Evolutionary conservation across 2,329 filamentous ascomycete genomes (phyloP).

Genomic region (Colletotrichum chlorophyti): DNA sequence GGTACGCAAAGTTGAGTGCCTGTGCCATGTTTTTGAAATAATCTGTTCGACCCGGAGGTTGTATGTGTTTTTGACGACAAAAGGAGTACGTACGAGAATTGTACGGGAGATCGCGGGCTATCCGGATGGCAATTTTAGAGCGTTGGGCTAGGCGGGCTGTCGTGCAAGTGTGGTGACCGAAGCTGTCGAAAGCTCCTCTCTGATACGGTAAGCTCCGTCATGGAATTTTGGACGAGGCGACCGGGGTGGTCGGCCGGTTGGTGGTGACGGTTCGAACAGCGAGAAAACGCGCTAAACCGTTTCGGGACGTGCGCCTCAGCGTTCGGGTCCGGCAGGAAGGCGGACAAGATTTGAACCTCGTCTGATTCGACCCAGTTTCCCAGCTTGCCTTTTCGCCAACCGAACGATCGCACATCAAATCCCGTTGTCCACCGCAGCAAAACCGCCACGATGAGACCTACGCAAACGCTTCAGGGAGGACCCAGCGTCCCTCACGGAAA

Average conservation of each 20-base stretch:
- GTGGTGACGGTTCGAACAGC: slow-evolving; percentile 20
- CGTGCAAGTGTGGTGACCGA: slow-evolving; percentile 4
- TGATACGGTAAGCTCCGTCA: slow-evolving; percentile 25
- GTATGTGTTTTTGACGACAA: not conserved
- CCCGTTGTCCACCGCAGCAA: slow-evolving; percentile 23
- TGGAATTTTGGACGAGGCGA: slow-evolving; percentile 24
- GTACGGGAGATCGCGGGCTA: slow-evolving; percentile 13
- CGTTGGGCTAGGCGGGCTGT: slow-evolving; percentile 2
- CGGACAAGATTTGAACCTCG: slow-evolving; percentile 36
- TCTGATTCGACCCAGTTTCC: slow-evolving; percentile 24
- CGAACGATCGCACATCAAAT: slow-evolving; percentile 23
- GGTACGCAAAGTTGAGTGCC: slow-evolving; percentile 67
- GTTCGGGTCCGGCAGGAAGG: slow-evolving; percentile 35
- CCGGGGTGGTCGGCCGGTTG: slow-evolving; percentile 17
- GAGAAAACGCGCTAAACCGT: slow-evolving; percentile 36
- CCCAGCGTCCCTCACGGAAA: slow-evolving; percentile 49
- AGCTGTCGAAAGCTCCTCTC: slow-evolving; percentile 29
- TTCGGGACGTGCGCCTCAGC: slow-evolving; percentile 34
- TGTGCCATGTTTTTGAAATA: slow-evolving; percentile 46
- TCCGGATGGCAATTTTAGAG: not conserved
- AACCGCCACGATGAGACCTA: slow-evolving; percentile 48
- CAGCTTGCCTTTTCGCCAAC: slow-evolving; percentile 1
- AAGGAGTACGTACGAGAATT: not conserved
- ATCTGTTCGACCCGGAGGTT: not conserved
- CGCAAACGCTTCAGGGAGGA: slow-evolving; percentile 46